Conservation (phyloP, 495 filamentous ascomycete genomes). For the Thozetella sp. region DNA sequence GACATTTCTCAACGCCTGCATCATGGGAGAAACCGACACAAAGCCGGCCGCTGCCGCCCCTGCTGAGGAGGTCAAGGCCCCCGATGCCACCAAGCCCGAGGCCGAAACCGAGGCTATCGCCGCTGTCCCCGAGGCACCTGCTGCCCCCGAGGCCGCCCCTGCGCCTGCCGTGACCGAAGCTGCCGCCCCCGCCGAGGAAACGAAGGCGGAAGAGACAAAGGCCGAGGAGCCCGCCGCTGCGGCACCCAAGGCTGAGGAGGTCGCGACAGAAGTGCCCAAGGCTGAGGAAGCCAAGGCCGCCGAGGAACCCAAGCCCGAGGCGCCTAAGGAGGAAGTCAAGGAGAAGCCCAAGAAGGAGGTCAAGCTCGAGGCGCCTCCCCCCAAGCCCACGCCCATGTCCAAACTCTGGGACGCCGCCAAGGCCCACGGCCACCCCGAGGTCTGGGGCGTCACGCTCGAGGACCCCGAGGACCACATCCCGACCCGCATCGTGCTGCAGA, state of each 20-base stretch:
- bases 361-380: not conserved
- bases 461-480: conserved; percentile 59
- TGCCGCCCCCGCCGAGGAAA: not conserved
- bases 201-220: not conserved
- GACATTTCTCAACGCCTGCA: not conserved
- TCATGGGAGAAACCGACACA: not conserved
- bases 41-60: not conserved
- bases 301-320: not conserved
- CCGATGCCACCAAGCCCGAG: not conserved
- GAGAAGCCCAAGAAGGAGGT: conserved; percentile 6
- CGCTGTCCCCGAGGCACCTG: not conserved
- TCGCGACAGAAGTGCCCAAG: not conserved
- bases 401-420: conserved; percentile 37
- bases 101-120: not conserved
- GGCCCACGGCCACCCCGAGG: conserved; percentile 56
- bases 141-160: not conserved
- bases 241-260: not conserved
- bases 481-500: conserved; percentile 83
- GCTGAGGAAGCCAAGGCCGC: not conserved
- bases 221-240: not conserved
- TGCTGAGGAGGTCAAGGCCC: not conserved
- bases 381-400: conserved; percentile 15
- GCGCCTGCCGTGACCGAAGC: not conserved
- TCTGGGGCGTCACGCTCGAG: conserved; percentile 74
- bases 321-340: not conserved